A percentile compares a stretch with the other conserved stretches of the same genome.
Evolutionary conservation across 208 protist genomes (phyloP).

Genomic region (Vickermania spadyakhi): DNA sequence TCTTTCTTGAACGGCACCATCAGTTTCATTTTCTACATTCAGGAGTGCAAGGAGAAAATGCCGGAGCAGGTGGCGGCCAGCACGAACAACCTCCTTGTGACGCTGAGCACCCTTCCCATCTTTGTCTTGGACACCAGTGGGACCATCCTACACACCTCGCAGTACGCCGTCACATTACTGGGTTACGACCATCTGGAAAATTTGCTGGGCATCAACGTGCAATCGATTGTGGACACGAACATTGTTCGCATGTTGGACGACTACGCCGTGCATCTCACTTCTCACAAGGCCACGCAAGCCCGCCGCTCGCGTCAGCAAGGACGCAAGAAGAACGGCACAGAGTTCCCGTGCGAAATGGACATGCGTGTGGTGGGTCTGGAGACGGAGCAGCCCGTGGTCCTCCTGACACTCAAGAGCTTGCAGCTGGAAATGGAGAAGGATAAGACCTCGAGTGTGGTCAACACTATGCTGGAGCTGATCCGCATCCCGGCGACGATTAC

Average conservation of each 20-base stretch:
- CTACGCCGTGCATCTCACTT: neutral
- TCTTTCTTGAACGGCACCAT: neutral
- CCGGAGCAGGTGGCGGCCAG: constrained; percentile 4
- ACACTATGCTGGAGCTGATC: neutral
- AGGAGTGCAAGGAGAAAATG: neutral
- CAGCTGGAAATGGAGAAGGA: neutral
- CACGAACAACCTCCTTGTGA: constrained; percentile 9
- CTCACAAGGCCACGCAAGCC: neutral
- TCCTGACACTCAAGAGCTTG: constrained; percentile 5
- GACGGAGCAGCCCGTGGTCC: constrained; percentile 7
- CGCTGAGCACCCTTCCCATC: constrained; percentile 5
- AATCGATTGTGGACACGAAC: constrained; percentile 8
- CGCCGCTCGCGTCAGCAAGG: constrained; percentile 4
- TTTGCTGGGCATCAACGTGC: constrained; percentile 3
- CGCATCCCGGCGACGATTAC: constrained; percentile 8
- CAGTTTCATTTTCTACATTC: constrained; percentile 8
- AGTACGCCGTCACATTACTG: constrained; percentile 11
- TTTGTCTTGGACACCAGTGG: constrained; percentile 11
- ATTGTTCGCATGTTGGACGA: constrained; percentile 1
- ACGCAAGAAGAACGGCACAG: constrained; percentile 1
- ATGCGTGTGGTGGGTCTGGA: neutral
- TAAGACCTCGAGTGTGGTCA: neutral
- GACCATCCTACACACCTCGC: constrained; percentile 9
- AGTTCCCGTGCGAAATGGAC: constrained; percentile 11
- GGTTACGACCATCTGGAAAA: constrained; percentile 16